Base-by-base conservation (phyloP, 2,329 filamentous ascomycete species). In the Ophiostoma ulmi region DNA sequence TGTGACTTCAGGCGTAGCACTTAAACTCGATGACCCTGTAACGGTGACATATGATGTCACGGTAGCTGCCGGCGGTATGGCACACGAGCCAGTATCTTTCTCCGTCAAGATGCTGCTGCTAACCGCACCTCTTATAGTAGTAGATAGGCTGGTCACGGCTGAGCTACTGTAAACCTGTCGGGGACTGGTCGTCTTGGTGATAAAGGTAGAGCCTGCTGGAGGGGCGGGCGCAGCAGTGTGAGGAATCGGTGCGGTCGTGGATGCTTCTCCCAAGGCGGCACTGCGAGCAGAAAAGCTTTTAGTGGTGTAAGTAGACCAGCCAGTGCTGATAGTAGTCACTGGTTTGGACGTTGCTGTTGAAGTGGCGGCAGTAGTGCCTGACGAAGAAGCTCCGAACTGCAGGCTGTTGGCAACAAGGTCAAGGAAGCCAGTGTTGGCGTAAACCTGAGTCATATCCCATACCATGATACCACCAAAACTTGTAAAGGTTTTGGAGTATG, bases 401-500 rank as follows among this genome's bases (percentile, higher is more conserved):
- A 84, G 75, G 70, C 79, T 76, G 44, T 75, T 71, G 74, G 78
- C 77, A 4, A 88, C 78, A 52, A 80, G 76, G 36, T 79, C 77
- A 70, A 90, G 78, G 76, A 88, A 89, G 1, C 86, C 87, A 1
- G 74, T 44, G 77, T 90, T 90, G n/a, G 79, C 78, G 73, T 84
- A 88, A 1, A 85, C 81, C 79, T 89, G 87, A 39, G 81, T 85
- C 78, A 85, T 85, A 77, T 91, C 89, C 89, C 88, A 91, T 80
- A 90, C 82, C 88, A 91, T 90, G 38, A 88, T 83, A 39, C 89
- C 89, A 8, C 88, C 88, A 75, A 91, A 90, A 77, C 83, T 89
- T 3, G 80, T 77, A 75, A 84, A 90, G 58, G 79, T 77, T 78
- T 84, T 84, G 64, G 79, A 81, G 75, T 86, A 89, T 44, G 81